These are phyloP conservation scores for Phytophthora crassamura DNA, from an alignment of 352 stramenopile genomes.

Conservation along the genomic window DNA sequence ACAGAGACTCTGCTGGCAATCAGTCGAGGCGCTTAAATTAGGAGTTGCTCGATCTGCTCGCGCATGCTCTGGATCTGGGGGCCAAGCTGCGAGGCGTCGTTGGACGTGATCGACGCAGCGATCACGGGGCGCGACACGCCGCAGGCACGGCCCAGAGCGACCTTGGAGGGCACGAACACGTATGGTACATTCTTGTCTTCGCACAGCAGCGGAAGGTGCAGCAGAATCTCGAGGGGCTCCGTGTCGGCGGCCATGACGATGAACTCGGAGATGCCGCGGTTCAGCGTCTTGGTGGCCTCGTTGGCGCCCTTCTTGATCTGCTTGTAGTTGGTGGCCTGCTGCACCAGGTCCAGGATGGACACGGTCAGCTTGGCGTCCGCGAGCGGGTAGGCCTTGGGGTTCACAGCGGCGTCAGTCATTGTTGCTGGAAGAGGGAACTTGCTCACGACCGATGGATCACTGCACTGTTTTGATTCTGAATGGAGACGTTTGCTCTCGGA, in stretches of 20 bases:
- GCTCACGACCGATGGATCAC: constrained; percentile 92
- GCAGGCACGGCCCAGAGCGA: constrained; percentile 98
- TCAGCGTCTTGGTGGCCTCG: constrained; percentile 99
- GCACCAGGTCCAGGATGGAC: constrained; percentile 98
- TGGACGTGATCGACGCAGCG: constrained; percentile 98
- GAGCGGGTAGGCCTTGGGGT: constrained; percentile 98
- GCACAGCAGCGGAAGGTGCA: constrained; percentile 99
- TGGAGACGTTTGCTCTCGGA: neutral
- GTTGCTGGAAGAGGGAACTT: constrained; percentile 38
- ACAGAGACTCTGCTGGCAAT: constrained; percentile 21
- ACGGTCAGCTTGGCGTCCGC: constrained; percentile 98
- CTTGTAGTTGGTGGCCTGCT: constrained; percentile 99
- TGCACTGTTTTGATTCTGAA: constrained; percentile 60
- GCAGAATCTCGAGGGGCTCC: constrained; percentile 99
- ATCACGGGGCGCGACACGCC: constrained; percentile 99
- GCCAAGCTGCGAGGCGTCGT: constrained; percentile 99
- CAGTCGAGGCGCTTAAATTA: constrained; percentile 95
- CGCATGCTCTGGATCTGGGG: constrained; percentile 99
- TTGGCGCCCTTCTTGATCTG: constrained; percentile 99
- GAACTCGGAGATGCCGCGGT: constrained; percentile 99
- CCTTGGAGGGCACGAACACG: constrained; percentile 96
- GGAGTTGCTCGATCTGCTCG: constrained; percentile 99
- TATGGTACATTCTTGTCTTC: constrained; percentile 98
- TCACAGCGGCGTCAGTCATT: constrained; percentile 87
- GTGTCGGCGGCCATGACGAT: constrained; percentile 99